Evolutionary conservation across 2,329 filamentous ascomycete species (phyloP), one percentile per base, ranked within the genome.

Genomic region (Colletotrichum neosansevieriae): DNA sequence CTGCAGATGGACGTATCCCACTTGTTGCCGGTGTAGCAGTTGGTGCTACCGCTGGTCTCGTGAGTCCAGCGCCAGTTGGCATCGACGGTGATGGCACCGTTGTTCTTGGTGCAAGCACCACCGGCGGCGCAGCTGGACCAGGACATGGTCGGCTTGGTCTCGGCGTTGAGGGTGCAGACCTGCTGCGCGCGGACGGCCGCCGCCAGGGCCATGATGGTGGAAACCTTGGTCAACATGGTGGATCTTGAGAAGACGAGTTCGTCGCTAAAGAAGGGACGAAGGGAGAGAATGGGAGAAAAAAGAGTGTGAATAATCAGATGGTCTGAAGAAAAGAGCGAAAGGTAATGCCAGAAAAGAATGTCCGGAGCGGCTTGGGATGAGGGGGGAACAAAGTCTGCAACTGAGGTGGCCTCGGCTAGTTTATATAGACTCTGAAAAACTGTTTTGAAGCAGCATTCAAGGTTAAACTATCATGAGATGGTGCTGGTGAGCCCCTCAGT

Each of bases 41-140:
- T 89, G 72, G 80, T 85, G 71, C 77, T 80, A 57, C 81, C 79
- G 9, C 74, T 73, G 57, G 78, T 76, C 29, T 75, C 73, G 76
- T 89, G 86, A 66, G 86, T 80, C 88, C 88, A 89, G 70, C 87
- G 84, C 86, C 87, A 89, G 80, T 89, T 89, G 74, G 86, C 75
- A 69, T 90, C 88, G 71, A 90, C 77, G 62, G 85, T 85, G 50
- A 90, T 79, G 42, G 81, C 82, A 40, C 83, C 86, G 50, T 75
- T 73, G 72, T 85, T 81, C 58, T 76, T 79, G 21, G 79, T 82
- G 79, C 88, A 90, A 63, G 77, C 78, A 66, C 86, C 85, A 62
- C 77, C 79, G 17, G 77, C 75, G 34, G 84, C 83, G 78, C 88
- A 90, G 72, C 81, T 81, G 67, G 83, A 80, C 83, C 85, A 88